Conservation (phyloP, 83 land plant species). For the Picea abies region DNA sequence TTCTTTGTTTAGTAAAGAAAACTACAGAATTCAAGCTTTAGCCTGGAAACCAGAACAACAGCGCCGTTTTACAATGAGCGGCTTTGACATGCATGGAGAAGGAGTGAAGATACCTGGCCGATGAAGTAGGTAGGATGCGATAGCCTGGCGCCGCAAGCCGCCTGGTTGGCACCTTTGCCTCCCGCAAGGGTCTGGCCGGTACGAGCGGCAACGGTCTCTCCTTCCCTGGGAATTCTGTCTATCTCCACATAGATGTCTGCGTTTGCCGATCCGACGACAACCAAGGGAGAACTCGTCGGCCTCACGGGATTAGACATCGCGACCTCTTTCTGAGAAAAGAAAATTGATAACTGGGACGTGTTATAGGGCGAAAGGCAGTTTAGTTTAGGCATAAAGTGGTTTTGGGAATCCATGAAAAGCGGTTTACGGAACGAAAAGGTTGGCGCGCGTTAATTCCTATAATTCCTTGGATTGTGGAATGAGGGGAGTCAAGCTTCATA, state of each 20-base stretch:
- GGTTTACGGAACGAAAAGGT: too few relatives aligned
- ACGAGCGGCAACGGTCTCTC: conserved; percentile 86
- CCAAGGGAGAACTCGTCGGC: conserved; percentile 24
- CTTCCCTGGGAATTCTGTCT: conserved; percentile 68
- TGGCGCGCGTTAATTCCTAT: too few relatives aligned
- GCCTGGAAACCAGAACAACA: neutral
- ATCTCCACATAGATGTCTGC: conserved; percentile 93
- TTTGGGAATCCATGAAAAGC: too few relatives aligned
- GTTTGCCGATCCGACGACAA: conserved; percentile 97
- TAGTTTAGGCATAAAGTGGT: too few relatives aligned
- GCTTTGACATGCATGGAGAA: neutral
- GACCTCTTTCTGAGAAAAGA: too few relatives aligned
- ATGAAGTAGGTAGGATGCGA: conserved; percentile 77
- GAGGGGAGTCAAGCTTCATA: too few relatives aligned
- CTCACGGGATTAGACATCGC: too few relatives aligned
- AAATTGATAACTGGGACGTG: too few relatives aligned
- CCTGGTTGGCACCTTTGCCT: conserved; percentile 98
- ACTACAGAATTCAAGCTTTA: neutral
- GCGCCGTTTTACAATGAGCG: neutral
- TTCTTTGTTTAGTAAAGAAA: neutral
- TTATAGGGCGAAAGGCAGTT: too few relatives aligned
- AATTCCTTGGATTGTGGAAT: too few relatives aligned
- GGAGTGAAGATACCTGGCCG: conserved; percentile 40
- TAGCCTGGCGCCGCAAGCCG: conserved; percentile 78
- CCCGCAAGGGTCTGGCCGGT: conserved; percentile 82